These are phyloP conservation scores for Plasmodium knowlesi DNA, from an alignment of 169 alveolate genomes.

Conservation along the genomic window DNA sequence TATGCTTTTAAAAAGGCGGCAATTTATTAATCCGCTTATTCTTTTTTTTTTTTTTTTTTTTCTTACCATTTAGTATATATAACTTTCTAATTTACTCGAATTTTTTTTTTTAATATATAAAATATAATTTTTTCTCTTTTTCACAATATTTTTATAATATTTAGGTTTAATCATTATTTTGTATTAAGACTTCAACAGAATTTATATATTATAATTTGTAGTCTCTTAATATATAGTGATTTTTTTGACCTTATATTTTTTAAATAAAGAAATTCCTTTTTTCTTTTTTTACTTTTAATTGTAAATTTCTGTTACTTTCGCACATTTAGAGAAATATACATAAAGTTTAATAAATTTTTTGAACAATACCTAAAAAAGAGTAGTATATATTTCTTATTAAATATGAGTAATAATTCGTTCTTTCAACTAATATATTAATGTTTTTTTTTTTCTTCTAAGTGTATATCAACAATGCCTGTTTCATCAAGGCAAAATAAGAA, in stretches of 20 bases:
- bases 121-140: background rate
- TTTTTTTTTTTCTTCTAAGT: background rate
- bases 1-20: background rate
- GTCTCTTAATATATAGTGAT: background rate
- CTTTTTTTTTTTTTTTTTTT: too few species aligned
- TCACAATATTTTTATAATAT: background rate
- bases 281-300: background rate
- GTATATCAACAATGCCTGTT: background rate
- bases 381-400: background rate
- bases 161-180: background rate
- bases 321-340: background rate
- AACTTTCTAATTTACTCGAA: background rate
- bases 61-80: background rate
- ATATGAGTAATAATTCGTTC: background rate
- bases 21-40: background rate
- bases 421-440: background rate
- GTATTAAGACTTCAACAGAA: background rate
- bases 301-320: background rate
- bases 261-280: background rate
- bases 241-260: background rate
- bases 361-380: background rate
- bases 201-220: background rate
- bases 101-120: too few species aligned
- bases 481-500: background rate
- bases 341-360: background rate